Evolutionary conservation across 768 basidiomycete genomes (phyloP), one percentile per base, ranked within the genome.

Genomic region (Russula sp.): DNA sequence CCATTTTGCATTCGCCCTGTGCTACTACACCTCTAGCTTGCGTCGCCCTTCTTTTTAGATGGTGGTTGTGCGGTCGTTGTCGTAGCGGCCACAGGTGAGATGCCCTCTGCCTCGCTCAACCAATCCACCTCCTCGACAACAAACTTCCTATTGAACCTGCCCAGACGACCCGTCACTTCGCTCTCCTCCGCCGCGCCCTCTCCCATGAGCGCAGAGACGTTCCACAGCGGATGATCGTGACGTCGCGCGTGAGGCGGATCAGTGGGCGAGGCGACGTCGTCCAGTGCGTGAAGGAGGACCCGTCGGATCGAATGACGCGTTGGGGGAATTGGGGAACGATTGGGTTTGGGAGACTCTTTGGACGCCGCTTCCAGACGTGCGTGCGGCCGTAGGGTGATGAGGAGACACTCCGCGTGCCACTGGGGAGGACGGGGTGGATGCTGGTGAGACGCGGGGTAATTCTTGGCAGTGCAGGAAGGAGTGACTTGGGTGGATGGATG

Each of bases 201-300:
- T 42, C 77, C 75, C 48, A 69, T 73, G 53, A 86, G 73, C 1
- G 78, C 76, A 3, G 83, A 82, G 2, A 88, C 84, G 71, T 91
- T 90, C 89, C 90, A 97, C 7, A 92, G 75, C 1, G 94, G 90
- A 70, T 94, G 87, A n/a, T 97, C 18, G 90, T 91, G 56, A 90
- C 87, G 71, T 96, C 94, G 48, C 93, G 85, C 22, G 93, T 90
- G 53, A 95, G 79, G 42, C 86, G 83, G 52, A 92, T 82, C 42
- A 83, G 74, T 4, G 88, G 87, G 7, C 86, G 86, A 0, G 94
- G 94, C 0, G 93, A 92, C 1, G 94, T 95, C 14, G 90, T 92
- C 83, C 88, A 90, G 69, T 94, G 90, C 5, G 83, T 85, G 73
- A 92, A 93, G 1, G 89, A 90, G 30, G 90, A 89, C 13, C 94